phyloP scores from a whole-genome alignment of 2,329 filamentous ascomycete species.

The Aspergillus spinulosporus region DNA sequence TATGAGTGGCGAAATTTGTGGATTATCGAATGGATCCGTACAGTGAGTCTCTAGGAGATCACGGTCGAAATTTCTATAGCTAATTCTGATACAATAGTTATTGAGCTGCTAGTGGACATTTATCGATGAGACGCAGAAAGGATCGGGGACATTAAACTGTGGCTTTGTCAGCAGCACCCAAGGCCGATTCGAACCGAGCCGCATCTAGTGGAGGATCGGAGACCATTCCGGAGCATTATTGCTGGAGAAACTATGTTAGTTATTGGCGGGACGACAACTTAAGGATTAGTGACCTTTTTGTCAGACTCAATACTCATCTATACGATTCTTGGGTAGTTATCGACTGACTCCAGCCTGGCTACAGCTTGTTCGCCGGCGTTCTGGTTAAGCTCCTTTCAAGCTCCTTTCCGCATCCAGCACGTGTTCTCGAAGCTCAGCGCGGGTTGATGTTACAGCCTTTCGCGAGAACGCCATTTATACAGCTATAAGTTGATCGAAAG shows the following conservation, averaged over 20 bases:
- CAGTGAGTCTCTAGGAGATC: neutral
- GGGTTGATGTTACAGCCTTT: neutral
- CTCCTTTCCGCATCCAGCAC: neutral
- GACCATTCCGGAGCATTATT: neutral
- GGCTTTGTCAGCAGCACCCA: constrained; percentile 21
- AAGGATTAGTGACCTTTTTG: neutral
- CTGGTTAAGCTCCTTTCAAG: neutral
- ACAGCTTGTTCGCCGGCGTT: neutral
- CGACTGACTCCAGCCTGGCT: neutral
- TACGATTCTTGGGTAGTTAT: neutral
- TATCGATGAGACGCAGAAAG: neutral
- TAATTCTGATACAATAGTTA: neutral
- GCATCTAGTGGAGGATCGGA: neutral
- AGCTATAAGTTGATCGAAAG: neutral
- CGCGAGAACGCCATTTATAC: neutral
- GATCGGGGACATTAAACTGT: constrained; percentile 1
- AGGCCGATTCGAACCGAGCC: constrained; percentile 5
- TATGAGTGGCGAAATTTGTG: neutral
- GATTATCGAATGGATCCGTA: neutral
- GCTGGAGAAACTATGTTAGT: neutral
- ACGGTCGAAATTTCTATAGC: neutral
- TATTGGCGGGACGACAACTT: neutral
- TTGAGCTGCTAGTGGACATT: neutral
- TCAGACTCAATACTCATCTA: neutral
- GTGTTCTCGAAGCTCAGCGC: neutral